These are phyloP conservation scores for Hawksworthiomyces lignivorus DNA, from an alignment of 2,329 filamentous ascomycete genomes.

Conservation along the genomic window DNA sequence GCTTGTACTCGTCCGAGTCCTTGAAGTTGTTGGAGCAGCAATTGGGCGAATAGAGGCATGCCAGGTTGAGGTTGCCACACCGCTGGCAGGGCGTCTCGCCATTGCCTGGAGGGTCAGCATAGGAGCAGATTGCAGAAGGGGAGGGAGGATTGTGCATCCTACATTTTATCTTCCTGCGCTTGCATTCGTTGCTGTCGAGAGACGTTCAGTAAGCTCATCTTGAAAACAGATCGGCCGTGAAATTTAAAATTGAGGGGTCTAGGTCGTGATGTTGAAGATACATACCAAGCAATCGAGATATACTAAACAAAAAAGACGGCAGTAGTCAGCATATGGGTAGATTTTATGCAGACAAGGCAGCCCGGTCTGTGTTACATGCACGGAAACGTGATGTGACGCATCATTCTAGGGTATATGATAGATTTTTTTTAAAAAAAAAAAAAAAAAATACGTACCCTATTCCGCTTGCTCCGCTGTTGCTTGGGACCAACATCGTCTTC, in stretches of 20 bases:
- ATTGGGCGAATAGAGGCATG: conserved; percentile 15
- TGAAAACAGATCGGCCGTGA: conserved; percentile 8
- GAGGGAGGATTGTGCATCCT: neutral
- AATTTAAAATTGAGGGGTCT: no score
- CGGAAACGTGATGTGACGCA: no score
- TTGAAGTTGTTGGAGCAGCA: conserved; percentile 35
- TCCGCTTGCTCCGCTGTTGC: conserved; percentile 53
- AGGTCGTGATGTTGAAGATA: no score
- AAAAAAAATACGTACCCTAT: conserved; percentile 32
- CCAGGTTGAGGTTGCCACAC: conserved; percentile 59
- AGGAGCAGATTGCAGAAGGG: neutral
- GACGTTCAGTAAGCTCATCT: no score
- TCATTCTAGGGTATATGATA: no score
- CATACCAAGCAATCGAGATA: conserved; percentile 53
- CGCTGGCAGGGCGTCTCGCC: conserved; percentile 60
- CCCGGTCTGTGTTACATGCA: no score
- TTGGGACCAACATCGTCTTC: conserved; percentile 35
- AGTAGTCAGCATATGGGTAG: neutral
- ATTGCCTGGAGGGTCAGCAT: conserved; percentile 32
- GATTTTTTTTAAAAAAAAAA: neutral
- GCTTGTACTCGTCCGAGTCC: conserved; percentile 67
- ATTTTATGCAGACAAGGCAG: no score
- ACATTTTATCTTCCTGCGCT: conserved; percentile 34
- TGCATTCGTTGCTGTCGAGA: conserved; percentile 44
- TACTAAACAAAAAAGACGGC: conserved; percentile 30